These are phyloP conservation scores for Boletus coccyginus DNA, from an alignment of 768 basidiomycete species.

Conservation along the genomic window DNA sequence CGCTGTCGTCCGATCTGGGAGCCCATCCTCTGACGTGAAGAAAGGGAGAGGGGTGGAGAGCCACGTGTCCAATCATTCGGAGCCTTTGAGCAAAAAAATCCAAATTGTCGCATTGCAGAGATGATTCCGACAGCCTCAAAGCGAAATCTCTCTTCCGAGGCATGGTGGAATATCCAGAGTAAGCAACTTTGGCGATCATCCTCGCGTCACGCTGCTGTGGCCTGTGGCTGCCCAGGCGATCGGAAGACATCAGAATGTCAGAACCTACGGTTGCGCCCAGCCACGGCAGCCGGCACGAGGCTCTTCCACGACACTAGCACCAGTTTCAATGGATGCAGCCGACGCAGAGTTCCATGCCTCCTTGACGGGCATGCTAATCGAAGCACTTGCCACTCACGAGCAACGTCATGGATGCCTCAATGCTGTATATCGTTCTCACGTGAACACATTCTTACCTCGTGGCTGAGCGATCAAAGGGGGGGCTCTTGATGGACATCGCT, in stretches of 20 bases:
- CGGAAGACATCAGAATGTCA: constrained; percentile 3
- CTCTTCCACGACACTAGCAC: not conserved
- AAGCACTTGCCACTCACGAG: constrained; percentile 69
- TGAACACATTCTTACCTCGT: constrained; percentile 52
- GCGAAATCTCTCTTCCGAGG: not conserved
- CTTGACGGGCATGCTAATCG: constrained; percentile 65
- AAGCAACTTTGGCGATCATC: constrained; percentile 8
- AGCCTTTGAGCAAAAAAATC: constrained; percentile 23
- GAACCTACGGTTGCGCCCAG: not conserved
- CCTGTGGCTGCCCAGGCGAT: not conserved
- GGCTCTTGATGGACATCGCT: constrained; percentile 51
- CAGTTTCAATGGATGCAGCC: constrained; percentile 12
- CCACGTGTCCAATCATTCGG: not conserved
- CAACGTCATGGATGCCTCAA: constrained; percentile 56
- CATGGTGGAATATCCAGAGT: not conserved
- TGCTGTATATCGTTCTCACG: constrained; percentile 51
- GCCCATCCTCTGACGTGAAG: not conserved
- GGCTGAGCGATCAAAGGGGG: constrained; percentile 30
- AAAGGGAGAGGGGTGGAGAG: constrained; percentile 2
- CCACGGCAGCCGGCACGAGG: not conserved
- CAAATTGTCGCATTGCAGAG: constrained; percentile 5
- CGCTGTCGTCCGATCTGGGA: not conserved
- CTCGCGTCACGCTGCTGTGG: constrained; percentile 1
- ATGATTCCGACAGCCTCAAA: not conserved
- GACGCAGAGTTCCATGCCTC: constrained; percentile 37